Conservation (phyloP, 2,329 filamentous ascomycete species). For the Cladosporium sp. region DNA sequence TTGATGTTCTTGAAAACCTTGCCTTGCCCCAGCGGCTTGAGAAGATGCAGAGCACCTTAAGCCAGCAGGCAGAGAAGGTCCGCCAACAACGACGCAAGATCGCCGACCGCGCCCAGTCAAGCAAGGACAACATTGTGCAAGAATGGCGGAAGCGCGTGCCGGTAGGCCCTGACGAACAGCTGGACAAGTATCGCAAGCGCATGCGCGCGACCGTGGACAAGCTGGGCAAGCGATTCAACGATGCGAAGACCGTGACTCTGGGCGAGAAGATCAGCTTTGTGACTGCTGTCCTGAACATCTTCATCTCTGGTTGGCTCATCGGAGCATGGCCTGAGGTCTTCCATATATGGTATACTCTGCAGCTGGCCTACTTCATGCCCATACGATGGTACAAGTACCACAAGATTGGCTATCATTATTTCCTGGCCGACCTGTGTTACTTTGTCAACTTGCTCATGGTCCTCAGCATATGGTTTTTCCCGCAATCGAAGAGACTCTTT, state of each 20-base stretch:
- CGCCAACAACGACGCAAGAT: conserved; percentile 76
- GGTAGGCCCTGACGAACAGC: conserved; percentile 75
- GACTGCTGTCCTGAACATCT: conserved; percentile 92
- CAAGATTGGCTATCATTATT: conserved; percentile 90
- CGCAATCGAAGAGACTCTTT: conserved; percentile 83
- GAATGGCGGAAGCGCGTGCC: conserved; percentile 86
- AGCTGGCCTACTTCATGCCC: conserved; percentile 80
- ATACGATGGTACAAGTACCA: conserved; percentile 90
- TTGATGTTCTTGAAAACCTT: conserved; percentile 91
- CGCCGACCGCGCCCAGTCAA: conserved; percentile 68
- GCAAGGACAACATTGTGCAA: conserved; percentile 85
- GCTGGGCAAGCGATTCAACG: conserved; percentile 79
- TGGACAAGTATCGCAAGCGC: conserved; percentile 82
- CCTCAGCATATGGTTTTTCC: conserved; percentile 85
- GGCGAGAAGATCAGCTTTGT: conserved; percentile 97
- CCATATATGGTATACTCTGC: conserved; percentile 73
- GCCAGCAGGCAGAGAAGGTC: conserved; percentile 79
- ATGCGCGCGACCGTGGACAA: conserved; percentile 89
- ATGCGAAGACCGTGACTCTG: conserved; percentile 79
- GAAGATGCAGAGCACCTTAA: conserved; percentile 78
- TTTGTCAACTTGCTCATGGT: conserved; percentile 88
- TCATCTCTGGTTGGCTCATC: conserved; percentile 90
- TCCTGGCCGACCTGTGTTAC: conserved; percentile 94
- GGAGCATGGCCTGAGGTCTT: conserved; percentile 82
- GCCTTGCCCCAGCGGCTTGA: conserved; percentile 86